Base-by-base conservation (phyloP, 768 basidiomycete genomes). In the Naganishia kalamii region DNA sequence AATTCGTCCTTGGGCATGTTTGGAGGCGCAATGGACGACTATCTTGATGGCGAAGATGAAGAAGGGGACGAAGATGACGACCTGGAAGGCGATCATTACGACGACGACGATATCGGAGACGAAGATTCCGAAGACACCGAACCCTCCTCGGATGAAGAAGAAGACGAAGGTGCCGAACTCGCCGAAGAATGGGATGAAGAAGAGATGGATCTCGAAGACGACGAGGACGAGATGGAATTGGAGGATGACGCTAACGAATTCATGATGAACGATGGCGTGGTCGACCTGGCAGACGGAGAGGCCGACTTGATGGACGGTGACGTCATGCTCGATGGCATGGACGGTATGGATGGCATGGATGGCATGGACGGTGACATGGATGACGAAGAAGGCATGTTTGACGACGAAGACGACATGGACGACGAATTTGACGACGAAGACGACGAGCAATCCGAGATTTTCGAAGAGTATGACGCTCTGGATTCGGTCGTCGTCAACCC, bases 1-100 rank as follows among this genome's bases (percentile, higher is more conserved):
- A 92, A 92, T 77, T 98, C 96, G 0, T 90, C 96, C 11, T 83
- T 99, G 40, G 96, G 93, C 68, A 92, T 98, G 92, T 62, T 71
- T 41, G 71, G 70, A 41, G 74, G 70, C 17, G 72, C 70, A n/a
- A 51, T 63, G 54, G 85, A 85, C 63, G 83, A 76, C 33, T 90
- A 88, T 85, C 81, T 81, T 15, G 83, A 83, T 66, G 83, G 81
- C 62, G 81, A 80, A 30, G 85, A 62, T 7, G 71, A 70, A 12
- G 69, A 70, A 57, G 79, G 79, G 0, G 86, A 87, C 48, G 85
- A 86, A 35, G 86, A 86, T 44, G 88, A 86, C 54, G 83, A 60
- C 35, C 50, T 66, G 49, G 57, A 51, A 51, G 57, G 54, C 27
- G 48, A 52, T 30, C 63, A 64, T 30, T 49, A 64, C 63, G 63